Evolutionary conservation across 371 early-diverging fungal species (phyloP).

Genomic region (Apophysomyces elegans): DNA sequence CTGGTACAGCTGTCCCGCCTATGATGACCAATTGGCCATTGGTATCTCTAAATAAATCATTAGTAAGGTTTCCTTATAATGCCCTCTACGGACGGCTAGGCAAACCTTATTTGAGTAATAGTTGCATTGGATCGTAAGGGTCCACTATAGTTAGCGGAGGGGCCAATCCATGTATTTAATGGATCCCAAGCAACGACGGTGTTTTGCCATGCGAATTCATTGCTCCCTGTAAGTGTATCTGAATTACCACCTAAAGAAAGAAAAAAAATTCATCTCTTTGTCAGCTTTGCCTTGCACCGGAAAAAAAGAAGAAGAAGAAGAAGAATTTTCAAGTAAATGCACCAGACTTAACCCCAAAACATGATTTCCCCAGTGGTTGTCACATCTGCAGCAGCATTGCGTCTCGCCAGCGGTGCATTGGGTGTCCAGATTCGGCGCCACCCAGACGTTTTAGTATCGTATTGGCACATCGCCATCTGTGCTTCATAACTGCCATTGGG

Average conservation of each 20-base stretch:
- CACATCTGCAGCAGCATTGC: slow-evolving; percentile 4
- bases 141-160: slow-evolving; percentile 1
- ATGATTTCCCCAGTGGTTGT: not conserved
- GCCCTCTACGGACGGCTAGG: not conserved
- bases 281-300: not conserved
- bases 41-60: not conserved
- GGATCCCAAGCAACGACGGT: not conserved
- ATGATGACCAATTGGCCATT: slow-evolving; percentile 1
- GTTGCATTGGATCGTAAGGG: not conserved
- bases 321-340: too few species aligned
- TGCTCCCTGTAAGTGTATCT: not conserved
- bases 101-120: not conserved
- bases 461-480: not conserved
- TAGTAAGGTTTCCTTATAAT: not conserved
- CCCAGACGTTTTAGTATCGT: not conserved
- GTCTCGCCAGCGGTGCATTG: slow-evolving; percentile 4
- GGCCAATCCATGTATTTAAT: not conserved
- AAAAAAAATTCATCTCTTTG: not conserved
- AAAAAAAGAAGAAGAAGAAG: not conserved
- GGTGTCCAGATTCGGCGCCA: not conserved
- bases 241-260: not conserved
- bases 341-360: slow-evolving; percentile 1
- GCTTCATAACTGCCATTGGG: not conserved
- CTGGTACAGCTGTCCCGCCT: not conserved
- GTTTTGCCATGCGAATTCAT: not conserved